phyloP scores from a whole-genome alignment of 371 early-diverging fungal genomes.

The Cokeromyces recurvatus region DNA sequence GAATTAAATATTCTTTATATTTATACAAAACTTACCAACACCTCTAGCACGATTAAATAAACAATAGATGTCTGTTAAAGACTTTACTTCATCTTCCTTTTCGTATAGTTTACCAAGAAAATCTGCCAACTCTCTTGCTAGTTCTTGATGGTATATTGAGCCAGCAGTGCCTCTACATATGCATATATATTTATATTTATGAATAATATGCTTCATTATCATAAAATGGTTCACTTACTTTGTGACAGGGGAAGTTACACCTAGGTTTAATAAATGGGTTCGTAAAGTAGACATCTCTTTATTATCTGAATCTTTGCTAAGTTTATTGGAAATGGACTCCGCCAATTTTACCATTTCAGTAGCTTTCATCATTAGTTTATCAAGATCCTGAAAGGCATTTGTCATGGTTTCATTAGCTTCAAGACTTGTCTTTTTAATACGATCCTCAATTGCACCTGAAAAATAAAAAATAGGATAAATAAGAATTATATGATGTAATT shows the following conservation, averaged over 20 bases:
- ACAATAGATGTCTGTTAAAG: constrained; percentile 88
- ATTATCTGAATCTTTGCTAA: constrained; percentile 49
- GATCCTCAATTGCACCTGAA: constrained; percentile 77
- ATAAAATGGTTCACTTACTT: constrained; percentile 53
- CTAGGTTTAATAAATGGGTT: constrained; percentile 75
- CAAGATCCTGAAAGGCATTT: constrained; percentile 83
- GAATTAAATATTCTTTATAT: not conserved
- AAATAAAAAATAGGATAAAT: not conserved
- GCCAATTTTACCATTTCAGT: constrained; percentile 83
- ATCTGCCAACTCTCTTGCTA: constrained; percentile 80
- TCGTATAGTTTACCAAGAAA: constrained; percentile 65
- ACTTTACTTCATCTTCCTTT: constrained; percentile 65
- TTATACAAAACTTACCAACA: constrained; percentile 50
- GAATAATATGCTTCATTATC: not conserved
- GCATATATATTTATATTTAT: not conserved
- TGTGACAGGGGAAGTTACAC: constrained; percentile 86
- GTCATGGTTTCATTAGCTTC: constrained; percentile 65
- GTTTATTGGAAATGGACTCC: constrained; percentile 65
- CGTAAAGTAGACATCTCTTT: constrained; percentile 57
- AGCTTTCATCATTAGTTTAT: constrained; percentile 81
- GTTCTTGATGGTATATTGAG: constrained; percentile 77
- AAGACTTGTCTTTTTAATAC: constrained; percentile 57
- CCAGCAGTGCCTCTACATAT: constrained; percentile 70
- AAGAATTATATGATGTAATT: not conserved
- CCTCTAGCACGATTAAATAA: constrained; percentile 90